phyloP scores from a whole-genome alignment of 2,329 filamentous ascomycete genomes.

The Fusarium newnesense region DNA sequence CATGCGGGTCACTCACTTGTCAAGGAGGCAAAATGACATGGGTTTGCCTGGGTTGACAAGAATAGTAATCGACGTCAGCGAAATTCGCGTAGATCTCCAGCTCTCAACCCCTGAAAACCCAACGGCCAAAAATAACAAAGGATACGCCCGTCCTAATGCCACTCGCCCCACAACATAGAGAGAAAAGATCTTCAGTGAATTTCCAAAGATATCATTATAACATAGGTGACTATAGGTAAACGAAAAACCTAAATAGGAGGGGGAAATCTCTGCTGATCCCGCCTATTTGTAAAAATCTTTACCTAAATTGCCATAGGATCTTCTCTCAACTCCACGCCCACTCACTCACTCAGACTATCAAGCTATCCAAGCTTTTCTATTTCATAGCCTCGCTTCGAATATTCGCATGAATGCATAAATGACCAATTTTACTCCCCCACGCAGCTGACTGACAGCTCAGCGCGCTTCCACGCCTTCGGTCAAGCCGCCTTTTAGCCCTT shows the following conservation, averaged over 20 bases:
- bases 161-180: slow-evolving; percentile 8
- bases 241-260: background rate
- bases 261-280: background rate
- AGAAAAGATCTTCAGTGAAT: slow-evolving; percentile 12
- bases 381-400: slow-evolving; percentile 31
- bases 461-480: slow-evolving; percentile 47
- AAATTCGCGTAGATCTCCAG: slow-evolving; percentile 29
- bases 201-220: background rate
- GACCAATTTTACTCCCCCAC: slow-evolving; percentile 45
- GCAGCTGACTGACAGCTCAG: slow-evolving; percentile 37
- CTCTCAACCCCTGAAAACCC: slow-evolving; percentile 21
- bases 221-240: background rate
- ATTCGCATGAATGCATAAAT: slow-evolving; percentile 46
- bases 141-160: slow-evolving; percentile 20
- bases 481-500: slow-evolving; percentile 39
- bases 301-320: background rate
- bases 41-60: slow-evolving; percentile 15
- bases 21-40: slow-evolving; percentile 16
- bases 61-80: slow-evolving; percentile 40
- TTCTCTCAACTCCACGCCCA: background rate
- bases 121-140: slow-evolving; percentile 19
- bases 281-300: background rate
- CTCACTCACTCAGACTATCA: background rate
- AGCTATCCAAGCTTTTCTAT: slow-evolving; percentile 3
- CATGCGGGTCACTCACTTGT: slow-evolving; percentile 26